Evolutionary conservation across 257 asterid species (phyloP).

Genomic region (Haberlea rhodopensis): DNA sequence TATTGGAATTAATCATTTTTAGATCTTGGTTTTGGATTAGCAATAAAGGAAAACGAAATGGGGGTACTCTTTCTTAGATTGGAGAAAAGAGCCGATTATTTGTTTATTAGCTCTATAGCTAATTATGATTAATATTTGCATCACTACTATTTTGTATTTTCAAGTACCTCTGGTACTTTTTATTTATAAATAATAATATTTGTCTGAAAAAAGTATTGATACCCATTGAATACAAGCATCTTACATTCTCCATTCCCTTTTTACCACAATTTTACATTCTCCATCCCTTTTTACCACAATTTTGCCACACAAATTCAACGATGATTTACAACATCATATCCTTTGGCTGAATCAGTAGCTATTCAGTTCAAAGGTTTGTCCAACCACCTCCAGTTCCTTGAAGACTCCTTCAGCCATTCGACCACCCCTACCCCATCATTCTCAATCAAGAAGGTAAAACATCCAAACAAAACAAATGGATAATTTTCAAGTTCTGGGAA

Average conservation of each 20-base stretch:
- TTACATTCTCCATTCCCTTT: background rate
- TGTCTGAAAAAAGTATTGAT: too few species aligned
- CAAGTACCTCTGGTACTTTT: too few species aligned
- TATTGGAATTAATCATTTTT: too few species aligned
- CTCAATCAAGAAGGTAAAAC: background rate
- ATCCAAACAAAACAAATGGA: background rate
- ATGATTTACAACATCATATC: background rate
- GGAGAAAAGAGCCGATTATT: too few species aligned
- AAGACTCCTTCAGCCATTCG: background rate
- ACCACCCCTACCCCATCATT: conserved; percentile 10
- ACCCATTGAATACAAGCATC: background rate
- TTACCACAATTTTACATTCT: background rate
- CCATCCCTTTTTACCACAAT: conserved; percentile 2
- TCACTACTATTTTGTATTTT: too few species aligned
- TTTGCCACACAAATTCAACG: conserved; percentile 2
- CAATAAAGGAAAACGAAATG: too few species aligned
- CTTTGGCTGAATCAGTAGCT: background rate
- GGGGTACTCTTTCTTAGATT: too few species aligned
- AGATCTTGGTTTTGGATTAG: too few species aligned
- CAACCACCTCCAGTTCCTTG: background rate
- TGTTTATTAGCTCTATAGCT: too few species aligned
- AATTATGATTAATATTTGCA: too few species aligned
- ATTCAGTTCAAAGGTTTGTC: background rate
- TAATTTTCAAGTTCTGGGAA: background rate
- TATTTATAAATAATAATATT: too few species aligned